Conservation (phyloP, 2,329 filamentous ascomycete genomes). For the Cladosporium phlei region DNA sequence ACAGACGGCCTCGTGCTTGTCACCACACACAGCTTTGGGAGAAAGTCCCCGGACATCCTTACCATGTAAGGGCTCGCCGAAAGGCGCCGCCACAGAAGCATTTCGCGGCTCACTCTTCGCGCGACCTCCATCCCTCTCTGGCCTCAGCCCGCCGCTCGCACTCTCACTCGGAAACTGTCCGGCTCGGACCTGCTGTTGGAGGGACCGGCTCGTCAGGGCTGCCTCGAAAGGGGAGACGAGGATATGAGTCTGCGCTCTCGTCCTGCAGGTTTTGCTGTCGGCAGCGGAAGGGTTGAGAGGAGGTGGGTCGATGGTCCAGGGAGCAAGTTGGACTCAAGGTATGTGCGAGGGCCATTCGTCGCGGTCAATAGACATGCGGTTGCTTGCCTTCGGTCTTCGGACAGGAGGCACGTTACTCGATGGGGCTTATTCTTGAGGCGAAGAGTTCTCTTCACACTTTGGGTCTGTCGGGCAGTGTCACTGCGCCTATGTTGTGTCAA, state of each 20-base stretch:
- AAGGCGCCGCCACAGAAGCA: slow-evolving; percentile 99
- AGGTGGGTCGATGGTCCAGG: slow-evolving; percentile 31
- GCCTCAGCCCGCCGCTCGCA: slow-evolving; percentile 50
- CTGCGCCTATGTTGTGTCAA: slow-evolving; percentile 56
- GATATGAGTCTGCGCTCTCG: slow-evolving; percentile 75
- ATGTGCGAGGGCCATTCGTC: slow-evolving; percentile 70
- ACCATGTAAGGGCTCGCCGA: slow-evolving; percentile 64
- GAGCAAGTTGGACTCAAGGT: slow-evolving; percentile 43
- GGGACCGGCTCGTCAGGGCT: slow-evolving; percentile 44
- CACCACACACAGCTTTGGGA: slow-evolving; percentile 75
- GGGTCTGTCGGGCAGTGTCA: slow-evolving; percentile 37
- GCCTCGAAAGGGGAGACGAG: slow-evolving; percentile 57
- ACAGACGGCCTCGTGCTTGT: slow-evolving; percentile 57
- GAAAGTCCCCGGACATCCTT: slow-evolving; percentile 99
- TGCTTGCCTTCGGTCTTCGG: slow-evolving; percentile 47
- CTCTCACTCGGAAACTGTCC: slow-evolving; percentile 38
- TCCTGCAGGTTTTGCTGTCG: slow-evolving; percentile 29
- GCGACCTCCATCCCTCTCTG: slow-evolving; percentile 47
- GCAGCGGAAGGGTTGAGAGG: slow-evolving; percentile 31
- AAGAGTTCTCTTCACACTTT: slow-evolving; percentile 60
- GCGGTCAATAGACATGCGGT: slow-evolving; percentile 98
- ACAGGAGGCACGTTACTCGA: slow-evolving; percentile 76
- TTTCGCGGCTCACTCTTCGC: slow-evolving; percentile 68
- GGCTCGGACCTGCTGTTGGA: slow-evolving; percentile 31
- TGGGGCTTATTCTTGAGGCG: slow-evolving; percentile 99